These are phyloP conservation scores for Aegle marmelos DNA, from an alignment of 345 rosid genomes.

Conservation along the genomic window DNA sequence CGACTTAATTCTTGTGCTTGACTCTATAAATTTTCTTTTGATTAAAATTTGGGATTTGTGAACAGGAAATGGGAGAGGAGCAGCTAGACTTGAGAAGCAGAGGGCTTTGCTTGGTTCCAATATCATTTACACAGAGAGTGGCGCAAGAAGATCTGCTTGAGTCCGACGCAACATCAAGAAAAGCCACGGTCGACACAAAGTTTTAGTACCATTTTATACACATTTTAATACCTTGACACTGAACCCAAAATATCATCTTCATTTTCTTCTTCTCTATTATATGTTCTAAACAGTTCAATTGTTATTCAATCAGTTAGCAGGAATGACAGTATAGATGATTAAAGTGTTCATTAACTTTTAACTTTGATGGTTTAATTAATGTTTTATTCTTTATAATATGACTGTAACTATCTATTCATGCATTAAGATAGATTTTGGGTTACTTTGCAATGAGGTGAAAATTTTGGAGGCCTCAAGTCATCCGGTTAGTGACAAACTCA, in stretches of 20 bases:
- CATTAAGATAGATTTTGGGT: too few relatives aligned
- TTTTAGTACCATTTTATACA: neutral
- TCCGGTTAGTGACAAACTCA: too few relatives aligned
- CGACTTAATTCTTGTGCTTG: neutral
- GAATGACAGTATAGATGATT: neutral
- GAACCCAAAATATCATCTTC: neutral
- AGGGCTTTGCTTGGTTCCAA: slow-evolving; percentile 62
- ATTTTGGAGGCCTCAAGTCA: too few relatives aligned
- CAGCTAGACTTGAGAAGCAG: slow-evolving; percentile 34
- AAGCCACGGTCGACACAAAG: neutral
- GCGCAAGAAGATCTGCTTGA: slow-evolving; percentile 15
- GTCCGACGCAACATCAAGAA: neutral
- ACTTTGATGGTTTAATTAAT: neutral
- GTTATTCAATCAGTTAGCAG: neutral
- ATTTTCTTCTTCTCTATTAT: neutral
- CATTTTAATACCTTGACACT: neutral
- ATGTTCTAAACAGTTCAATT: neutral
- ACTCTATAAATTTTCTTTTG: neutral
- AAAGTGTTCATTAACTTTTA: neutral
- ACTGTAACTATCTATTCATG: too few relatives aligned
- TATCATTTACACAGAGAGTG: slow-evolving; percentile 28
- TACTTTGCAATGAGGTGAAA: too few relatives aligned
- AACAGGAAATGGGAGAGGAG: slow-evolving; percentile 30
- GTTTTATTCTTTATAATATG: neutral
- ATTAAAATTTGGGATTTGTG: neutral